Percentiles rank a stretch among this genome's conserved stretches.
These are phyloP conservation scores for Agrocybe chaxingu DNA, from an alignment of 768 basidiomycete genomes.

Conservation along the genomic window DNA sequence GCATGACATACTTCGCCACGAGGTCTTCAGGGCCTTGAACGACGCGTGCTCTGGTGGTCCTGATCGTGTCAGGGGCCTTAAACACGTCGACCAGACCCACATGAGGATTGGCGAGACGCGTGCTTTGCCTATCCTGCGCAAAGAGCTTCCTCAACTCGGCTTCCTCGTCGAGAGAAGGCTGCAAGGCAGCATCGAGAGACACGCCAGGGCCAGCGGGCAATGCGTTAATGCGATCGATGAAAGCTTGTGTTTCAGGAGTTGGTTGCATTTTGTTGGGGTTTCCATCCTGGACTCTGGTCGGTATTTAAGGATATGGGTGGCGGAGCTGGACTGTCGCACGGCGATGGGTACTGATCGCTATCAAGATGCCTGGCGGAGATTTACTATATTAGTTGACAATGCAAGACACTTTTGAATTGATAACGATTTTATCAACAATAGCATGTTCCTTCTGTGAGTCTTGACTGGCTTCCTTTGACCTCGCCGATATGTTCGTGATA, in stretches of 20 bases:
- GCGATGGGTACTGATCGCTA: too few species aligned
- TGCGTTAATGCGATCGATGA: constrained; percentile 19
- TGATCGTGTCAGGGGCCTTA: constrained; percentile 40
- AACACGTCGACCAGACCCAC: constrained; percentile 64
- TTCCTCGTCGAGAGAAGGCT: constrained; percentile 57
- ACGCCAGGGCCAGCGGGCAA: constrained; percentile 22
- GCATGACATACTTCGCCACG: constrained; percentile 49
- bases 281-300: not conserved
- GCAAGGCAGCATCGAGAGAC: constrained; percentile 41
- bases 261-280: constrained; percentile 16
- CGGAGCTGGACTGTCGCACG: too few species aligned
- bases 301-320: too few species aligned
- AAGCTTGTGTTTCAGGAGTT: constrained; percentile 18
- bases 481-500: too few species aligned
- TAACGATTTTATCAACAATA: too few species aligned
- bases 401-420: too few species aligned
- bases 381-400: too few species aligned
- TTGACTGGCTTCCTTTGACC: too few species aligned
- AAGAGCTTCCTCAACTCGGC: constrained; percentile 51
- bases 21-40: constrained; percentile 43
- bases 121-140: constrained; percentile 46
- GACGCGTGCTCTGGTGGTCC: constrained; percentile 48
- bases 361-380: too few species aligned
- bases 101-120: constrained; percentile 41
- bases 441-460: too few species aligned